Conservation (phyloP, 305 asterid species). For the Galium porrigens region DNA sequence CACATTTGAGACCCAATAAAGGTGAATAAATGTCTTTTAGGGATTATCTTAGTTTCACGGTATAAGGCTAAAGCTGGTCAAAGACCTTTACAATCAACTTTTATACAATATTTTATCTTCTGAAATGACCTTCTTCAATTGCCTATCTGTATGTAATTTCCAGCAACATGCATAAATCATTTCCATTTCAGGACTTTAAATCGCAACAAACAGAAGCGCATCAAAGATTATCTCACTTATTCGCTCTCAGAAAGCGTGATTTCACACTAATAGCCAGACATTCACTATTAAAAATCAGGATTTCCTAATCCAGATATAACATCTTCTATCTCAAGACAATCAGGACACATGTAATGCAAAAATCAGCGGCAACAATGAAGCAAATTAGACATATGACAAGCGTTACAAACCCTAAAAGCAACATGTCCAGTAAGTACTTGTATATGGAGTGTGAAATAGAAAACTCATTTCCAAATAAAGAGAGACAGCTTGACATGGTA, state of each 20-base stretch:
- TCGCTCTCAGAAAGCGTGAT: not conserved
- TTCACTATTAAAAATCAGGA: not conserved
- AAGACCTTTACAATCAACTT: conserved; percentile 3
- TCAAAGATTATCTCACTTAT: not conserved
- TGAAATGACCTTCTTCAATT: not conserved
- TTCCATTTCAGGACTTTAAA: not conserved
- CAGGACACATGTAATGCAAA: not conserved
- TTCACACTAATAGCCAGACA: not conserved
- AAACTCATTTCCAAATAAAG: not conserved
- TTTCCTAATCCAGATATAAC: not conserved
- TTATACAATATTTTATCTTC: not conserved
- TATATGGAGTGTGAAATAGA: not conserved
- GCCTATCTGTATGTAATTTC: not conserved
- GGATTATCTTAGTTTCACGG: not conserved
- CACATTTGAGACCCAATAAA: not conserved
- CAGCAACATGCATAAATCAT: not conserved
- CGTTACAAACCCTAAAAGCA: not conserved
- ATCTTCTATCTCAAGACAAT: not conserved
- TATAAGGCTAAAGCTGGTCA: not conserved
- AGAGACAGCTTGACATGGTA: not conserved
- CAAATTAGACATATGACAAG: not conserved
- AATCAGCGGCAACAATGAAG: not conserved
- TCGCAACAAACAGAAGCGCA: not conserved
- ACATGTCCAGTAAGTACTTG: not conserved
- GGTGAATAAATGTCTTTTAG: not conserved